Evolutionary conservation across 345 rosid species (phyloP), one percentile per base, ranked within the genome.

Genomic region (Eucalyptus microcorys): DNA sequence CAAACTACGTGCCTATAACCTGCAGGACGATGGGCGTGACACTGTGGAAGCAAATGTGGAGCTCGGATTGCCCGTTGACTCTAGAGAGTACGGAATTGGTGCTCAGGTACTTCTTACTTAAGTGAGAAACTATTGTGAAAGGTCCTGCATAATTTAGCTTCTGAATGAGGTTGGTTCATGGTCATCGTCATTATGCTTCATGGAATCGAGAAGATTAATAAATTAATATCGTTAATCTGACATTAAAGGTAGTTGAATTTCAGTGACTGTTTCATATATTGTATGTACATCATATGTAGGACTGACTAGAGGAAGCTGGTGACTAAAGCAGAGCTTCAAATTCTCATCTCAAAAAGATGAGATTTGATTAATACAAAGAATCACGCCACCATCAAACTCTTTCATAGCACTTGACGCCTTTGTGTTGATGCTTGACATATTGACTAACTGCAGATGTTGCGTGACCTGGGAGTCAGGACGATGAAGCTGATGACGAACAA

Each of bases 51-150:
- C 99, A 85, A 97, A 97, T 87, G 98, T 92, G 88, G 99, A 97
- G 49, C 92, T 97, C 37, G 99, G 99, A 43, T 93, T 97, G 88
- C 98, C 99, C 27, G 95, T 97, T 91, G 99, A 97, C 92, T 96
- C 99, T 22, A 94, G 99, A 89, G 99, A 97, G 90, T 97, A 97
- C 87, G 99, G 99, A 86, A 96, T 97, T 80, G 99, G 81, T 53
- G 99, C 99, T 81, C 98, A 96, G 99, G 99, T 97, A 94, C 37
- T n/a, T 88, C 64, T n/a, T 42, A 15, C 81, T 37, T 71, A 19
- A 71, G 81, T 71, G 24, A 71, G 26, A 71, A 71, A 71, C 81
- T 71, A 71, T 9, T 37, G 81, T 17, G 43, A 37, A 24, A 37
- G 81, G 43, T 37, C 26, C 81, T 37, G 24, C 43, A 71, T 37